Conservation (phyloP, 2,329 filamentous ascomycete genomes). For the Aspergillus glaucus region DNA sequence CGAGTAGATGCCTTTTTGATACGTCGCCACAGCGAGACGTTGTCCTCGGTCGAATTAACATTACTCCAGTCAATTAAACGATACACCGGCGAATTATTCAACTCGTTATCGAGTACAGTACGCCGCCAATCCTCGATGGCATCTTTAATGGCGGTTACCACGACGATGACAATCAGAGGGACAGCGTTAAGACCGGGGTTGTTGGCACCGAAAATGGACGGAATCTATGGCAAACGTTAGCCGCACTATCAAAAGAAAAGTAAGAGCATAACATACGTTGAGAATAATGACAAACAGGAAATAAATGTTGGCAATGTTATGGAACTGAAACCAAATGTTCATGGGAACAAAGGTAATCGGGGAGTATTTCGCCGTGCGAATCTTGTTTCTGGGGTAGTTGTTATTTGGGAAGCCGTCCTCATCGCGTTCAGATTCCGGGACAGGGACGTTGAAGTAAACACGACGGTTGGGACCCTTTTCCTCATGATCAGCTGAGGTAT, state of each 20-base stretch:
- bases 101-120: slow-evolving; percentile 81
- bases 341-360: slow-evolving; percentile 91
- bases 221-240: slow-evolving; percentile 57
- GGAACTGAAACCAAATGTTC: slow-evolving; percentile 96
- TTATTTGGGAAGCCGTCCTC: slow-evolving; percentile 69
- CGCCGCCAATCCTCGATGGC: slow-evolving; percentile 91
- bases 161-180: slow-evolving; percentile 85
- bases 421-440: slow-evolving; percentile 69
- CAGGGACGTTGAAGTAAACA: slow-evolving; percentile 72
- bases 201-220: slow-evolving; percentile 86
- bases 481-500: slow-evolving; percentile 9
- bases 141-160: slow-evolving; percentile 86
- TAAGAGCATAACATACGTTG: slow-evolving; percentile 58
- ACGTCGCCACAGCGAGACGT: slow-evolving; percentile 75
- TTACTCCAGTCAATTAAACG: slow-evolving; percentile 83
- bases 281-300: slow-evolving; percentile 96
- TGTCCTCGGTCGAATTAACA: slow-evolving; percentile 84
- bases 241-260: slow-evolving; percentile 15
- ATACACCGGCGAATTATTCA: slow-evolving; percentile 95
- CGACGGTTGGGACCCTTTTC: slow-evolving; percentile 43
- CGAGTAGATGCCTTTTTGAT: slow-evolving; percentile 83
- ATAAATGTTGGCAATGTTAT: slow-evolving; percentile 97
- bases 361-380: slow-evolving; percentile 95
- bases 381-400: slow-evolving; percentile 84
- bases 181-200: slow-evolving; percentile 88